Evolutionary conservation across 179 eudicot species (phyloP).

Genomic region (Corrigiola litoralis): DNA sequence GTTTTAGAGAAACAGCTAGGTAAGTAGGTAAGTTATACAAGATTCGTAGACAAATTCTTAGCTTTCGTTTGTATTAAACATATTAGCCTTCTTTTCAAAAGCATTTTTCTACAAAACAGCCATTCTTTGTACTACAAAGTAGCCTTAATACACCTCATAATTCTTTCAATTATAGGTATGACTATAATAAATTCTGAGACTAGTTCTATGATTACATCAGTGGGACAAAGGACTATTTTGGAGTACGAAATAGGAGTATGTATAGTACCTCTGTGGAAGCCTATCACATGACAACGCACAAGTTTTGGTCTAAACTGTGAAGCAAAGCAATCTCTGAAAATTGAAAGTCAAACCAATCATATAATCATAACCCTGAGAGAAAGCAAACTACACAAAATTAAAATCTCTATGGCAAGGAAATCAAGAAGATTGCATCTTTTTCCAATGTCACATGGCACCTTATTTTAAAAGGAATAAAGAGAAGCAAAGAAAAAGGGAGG

Average conservation of each 20-base stretch:
- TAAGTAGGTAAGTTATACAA: no score
- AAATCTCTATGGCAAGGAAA: neutral
- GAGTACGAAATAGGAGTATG: neutral
- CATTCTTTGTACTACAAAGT: neutral
- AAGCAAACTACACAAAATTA: neutral
- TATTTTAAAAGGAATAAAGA: neutral
- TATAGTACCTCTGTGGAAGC: neutral
- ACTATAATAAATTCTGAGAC: neutral
- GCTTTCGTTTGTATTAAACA: no score
- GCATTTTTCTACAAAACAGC: neutral
- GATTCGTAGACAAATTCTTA: no score
- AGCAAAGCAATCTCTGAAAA: constrained; percentile 5
- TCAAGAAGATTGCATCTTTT: neutral
- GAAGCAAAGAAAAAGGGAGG: neutral
- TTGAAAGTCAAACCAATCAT: constrained; percentile 16
- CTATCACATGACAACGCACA: constrained; percentile 12
- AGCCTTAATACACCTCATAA: neutral
- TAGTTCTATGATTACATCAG: neutral
- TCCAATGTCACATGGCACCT: neutral
- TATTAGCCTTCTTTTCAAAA: neutral
- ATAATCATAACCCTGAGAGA: no score
- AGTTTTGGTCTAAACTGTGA: neutral
- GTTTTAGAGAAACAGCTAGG: no score
- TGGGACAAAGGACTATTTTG: neutral
- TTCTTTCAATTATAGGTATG: neutral